A percentile compares a stretch with the other conserved stretches of the same genome.
These are phyloP conservation scores for Nowakowskiella sp. DNA, from an alignment of 192 early-diverging fungal genomes.

Conservation along the genomic window DNA sequence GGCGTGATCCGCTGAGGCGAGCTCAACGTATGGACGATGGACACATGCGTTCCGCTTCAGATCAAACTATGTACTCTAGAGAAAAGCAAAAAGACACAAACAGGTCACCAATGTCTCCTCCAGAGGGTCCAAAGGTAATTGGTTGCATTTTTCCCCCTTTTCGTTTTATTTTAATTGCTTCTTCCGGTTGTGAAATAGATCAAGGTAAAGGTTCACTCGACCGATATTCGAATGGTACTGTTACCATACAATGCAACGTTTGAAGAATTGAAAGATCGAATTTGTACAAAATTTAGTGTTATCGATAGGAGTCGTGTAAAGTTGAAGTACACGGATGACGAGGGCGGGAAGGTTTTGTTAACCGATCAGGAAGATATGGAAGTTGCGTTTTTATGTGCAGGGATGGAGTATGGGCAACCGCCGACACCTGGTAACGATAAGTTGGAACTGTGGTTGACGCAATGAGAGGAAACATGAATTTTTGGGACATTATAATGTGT, in stretches of 20 bases:
- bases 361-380: constrained; percentile 87
- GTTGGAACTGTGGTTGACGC: constrained; percentile 24
- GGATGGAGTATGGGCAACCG: constrained; percentile 10
- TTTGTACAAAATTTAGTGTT: constrained; percentile 58
- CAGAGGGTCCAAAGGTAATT: no score
- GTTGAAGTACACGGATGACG: constrained; percentile 82
- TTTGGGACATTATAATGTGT: no score
- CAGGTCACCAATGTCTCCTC: no score
- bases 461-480: no score
- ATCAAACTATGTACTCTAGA: no score
- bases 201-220: constrained; percentile 61
- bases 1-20: no score
- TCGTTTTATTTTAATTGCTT: no score
- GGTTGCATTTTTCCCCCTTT: no score
- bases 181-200: no score
- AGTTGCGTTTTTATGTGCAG: constrained; percentile 68
- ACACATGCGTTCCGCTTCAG: no score
- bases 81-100: no score
- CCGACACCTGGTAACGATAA: constrained; percentile 6
- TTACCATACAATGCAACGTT: constrained; percentile 43
- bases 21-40: no score
- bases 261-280: constrained; percentile 38
- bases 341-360: constrained; percentile 75
- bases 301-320: constrained; percentile 29
- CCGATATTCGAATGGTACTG: constrained; percentile 56